Conservation (phyloP, 164 flowering plant genomes). For the Vitis rupestris region DNA sequence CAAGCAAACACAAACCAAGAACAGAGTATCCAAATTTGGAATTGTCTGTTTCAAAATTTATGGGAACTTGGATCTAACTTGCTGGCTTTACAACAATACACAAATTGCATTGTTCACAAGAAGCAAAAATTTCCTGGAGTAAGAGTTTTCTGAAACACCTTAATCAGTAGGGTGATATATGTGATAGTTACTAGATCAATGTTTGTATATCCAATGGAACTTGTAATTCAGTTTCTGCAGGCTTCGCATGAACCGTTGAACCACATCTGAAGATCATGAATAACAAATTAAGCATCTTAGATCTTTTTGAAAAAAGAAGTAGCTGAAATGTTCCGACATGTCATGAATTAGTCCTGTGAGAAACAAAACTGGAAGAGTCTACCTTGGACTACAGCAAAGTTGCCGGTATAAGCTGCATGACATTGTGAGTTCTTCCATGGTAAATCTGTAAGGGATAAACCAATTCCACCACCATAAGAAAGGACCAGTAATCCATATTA, state of each 20-base stretch:
- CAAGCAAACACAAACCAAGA: too few species aligned
- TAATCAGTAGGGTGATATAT: neutral
- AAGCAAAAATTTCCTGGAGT: neutral
- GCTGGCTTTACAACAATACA: too few species aligned
- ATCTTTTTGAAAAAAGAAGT: neutral
- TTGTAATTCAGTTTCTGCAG: conserved; percentile 1
- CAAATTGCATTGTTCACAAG: neutral
- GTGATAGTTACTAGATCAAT: conserved; percentile 1
- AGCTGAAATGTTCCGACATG: neutral
- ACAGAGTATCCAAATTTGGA: too few species aligned
- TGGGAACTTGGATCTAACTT: too few species aligned
- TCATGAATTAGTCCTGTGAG: neutral
- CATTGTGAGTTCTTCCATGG: too few species aligned
- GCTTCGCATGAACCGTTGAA: neutral
- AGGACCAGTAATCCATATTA: too few species aligned
- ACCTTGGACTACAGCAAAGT: neutral
- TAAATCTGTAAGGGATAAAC: too few species aligned
- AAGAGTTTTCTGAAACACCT: neutral
- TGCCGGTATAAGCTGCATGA: neutral
- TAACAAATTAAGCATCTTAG: too few species aligned
- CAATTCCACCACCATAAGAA: neutral
- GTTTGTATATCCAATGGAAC: neutral
- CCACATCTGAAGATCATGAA: neutral
- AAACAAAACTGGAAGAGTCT: neutral
- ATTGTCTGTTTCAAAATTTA: too few species aligned